Conservation (phyloP, 495 filamentous ascomycete genomes). For the Penicillium samsonianum region DNA sequence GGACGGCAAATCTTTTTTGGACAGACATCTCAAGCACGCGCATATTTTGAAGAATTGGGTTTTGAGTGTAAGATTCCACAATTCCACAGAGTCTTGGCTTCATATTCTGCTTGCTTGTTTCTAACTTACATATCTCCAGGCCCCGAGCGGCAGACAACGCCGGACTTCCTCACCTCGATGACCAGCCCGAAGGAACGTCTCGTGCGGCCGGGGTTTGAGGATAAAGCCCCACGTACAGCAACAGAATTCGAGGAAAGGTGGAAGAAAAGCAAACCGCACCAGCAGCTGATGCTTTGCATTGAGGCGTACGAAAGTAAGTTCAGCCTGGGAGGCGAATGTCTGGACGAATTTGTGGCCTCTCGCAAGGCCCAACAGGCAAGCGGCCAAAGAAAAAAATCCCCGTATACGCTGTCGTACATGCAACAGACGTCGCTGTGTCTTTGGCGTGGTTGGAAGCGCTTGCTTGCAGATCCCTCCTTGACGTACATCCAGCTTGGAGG, state of each 20-base stretch:
- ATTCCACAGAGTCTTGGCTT: background rate
- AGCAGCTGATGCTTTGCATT: conserved; percentile 46
- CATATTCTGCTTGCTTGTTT: background rate
- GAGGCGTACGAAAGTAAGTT: conserved; percentile 39
- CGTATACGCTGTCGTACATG: conserved; percentile 38
- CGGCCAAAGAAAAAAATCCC: conserved; percentile 27
- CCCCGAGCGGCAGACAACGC: conserved; percentile 45
- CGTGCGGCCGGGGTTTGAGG: conserved; percentile 56
- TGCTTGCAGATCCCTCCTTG: conserved; percentile 66
- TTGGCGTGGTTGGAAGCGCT: conserved; percentile 42
- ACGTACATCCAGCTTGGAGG: conserved; percentile 65
- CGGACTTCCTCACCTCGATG: conserved; percentile 71
- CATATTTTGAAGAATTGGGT: conserved; percentile 56
- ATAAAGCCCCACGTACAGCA: conserved; percentile 61
- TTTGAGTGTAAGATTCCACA: conserved; percentile 39
- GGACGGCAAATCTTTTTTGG: conserved; percentile 62
- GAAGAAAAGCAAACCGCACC: conserved; percentile 46
- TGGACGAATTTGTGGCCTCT: conserved; percentile 22
- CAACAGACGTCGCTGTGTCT: conserved; percentile 44
- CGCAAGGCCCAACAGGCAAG: conserved; percentile 26
- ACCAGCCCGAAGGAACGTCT: conserved; percentile 61
- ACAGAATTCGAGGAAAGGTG: conserved; percentile 63
- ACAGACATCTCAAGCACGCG: conserved; percentile 47
- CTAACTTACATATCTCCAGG: background rate
- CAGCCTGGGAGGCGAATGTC: conserved; percentile 21